phyloP scores from a whole-genome alignment of 306 rosid genomes.

The Inga oerstediana region DNA sequence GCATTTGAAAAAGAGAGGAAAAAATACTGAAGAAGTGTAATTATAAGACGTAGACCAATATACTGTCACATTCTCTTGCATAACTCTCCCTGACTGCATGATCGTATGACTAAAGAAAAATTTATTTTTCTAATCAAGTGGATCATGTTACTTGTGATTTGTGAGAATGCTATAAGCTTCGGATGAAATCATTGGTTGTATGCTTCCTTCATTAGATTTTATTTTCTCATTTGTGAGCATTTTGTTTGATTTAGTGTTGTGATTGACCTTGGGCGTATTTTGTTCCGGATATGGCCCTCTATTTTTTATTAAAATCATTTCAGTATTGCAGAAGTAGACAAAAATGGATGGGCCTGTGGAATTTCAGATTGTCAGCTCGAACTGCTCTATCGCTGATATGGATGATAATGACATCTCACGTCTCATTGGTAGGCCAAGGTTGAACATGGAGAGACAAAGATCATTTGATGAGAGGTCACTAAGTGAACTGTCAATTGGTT shows the following conservation, averaged over 20 bases:
- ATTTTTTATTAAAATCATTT: slow-evolving; percentile 17
- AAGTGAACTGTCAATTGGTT: slow-evolving; percentile 71
- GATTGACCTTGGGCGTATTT: not conserved
- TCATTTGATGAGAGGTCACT: slow-evolving; percentile 92
- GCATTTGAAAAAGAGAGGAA: not conserved
- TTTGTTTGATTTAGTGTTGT: not conserved
- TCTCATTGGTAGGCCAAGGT: slow-evolving; percentile 70
- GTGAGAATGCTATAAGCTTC: not conserved
- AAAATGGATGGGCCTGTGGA: slow-evolving; percentile 70
- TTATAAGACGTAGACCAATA: not conserved
- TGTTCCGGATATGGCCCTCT: slow-evolving; percentile 23
- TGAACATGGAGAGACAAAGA: slow-evolving; percentile 81
- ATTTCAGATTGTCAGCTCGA: slow-evolving; percentile 63
- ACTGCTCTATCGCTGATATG: slow-evolving; percentile 73
- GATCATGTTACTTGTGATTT: not conserved
- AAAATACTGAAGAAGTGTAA: not conserved
- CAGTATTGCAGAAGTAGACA: slow-evolving; percentile 30
- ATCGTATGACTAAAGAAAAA: not conserved
- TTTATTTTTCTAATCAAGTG: not conserved
- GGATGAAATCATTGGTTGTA: not conserved
- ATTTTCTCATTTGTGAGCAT: not conserved
- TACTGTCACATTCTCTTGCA: not conserved
- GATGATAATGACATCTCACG: slow-evolving; percentile 75
- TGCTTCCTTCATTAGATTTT: not conserved
- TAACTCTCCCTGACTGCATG: not conserved